Evolutionary conservation across 1,139 yeast genomes (phyloP), one percentile per base, ranked within the genome.

Genomic region (Scheffersomyces titani): DNA sequence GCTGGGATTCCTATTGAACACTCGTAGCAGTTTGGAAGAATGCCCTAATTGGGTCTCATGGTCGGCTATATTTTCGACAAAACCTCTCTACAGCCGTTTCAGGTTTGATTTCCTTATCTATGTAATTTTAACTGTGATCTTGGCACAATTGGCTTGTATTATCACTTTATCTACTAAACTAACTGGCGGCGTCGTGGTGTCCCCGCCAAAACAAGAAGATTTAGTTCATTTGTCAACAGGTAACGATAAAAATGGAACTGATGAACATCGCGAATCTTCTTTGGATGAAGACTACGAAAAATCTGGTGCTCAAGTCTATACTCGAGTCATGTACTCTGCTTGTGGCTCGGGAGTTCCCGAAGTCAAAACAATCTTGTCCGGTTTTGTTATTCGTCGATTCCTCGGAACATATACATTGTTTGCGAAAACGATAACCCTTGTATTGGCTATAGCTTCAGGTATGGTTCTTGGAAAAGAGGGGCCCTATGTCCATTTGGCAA

Each of bases 381-480:
- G 88, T 1, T 84, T 83, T 63, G 82, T 83, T 51, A 83, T 84
- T 20, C 73, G 89, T 57, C 72, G 80, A 52, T 86, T 83, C 61
- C 70, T 86, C 51, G 89, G 90, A 3, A 72, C 84, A 3, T 80
- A 81, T 61, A 84, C 90, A 0, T 73, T 86, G 19, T 52, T 84
- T 40, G 74, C 83, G 55, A 86, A 86, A 66, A 76, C 87, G 0
- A 61, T 76, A 4, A 84, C 86, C 0, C 69, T 86, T 47, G 74
- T 85, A 1, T 75, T 86, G 47, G 86, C 89, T 1, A 85, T 87
- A 55, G 88, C 90, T 0, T 85, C 90, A 0, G 91, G 91, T 0
- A 73, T 87, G 74, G 75, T 86, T 18, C 73, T 87, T 19, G 92
- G 92, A 0, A 88, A 88, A 70, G 92, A 87, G 63, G 92, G 90